Evolutionary conservation across 495 filamentous ascomycete species (phyloP).

Genomic region (Hamigera avellanea): DNA sequence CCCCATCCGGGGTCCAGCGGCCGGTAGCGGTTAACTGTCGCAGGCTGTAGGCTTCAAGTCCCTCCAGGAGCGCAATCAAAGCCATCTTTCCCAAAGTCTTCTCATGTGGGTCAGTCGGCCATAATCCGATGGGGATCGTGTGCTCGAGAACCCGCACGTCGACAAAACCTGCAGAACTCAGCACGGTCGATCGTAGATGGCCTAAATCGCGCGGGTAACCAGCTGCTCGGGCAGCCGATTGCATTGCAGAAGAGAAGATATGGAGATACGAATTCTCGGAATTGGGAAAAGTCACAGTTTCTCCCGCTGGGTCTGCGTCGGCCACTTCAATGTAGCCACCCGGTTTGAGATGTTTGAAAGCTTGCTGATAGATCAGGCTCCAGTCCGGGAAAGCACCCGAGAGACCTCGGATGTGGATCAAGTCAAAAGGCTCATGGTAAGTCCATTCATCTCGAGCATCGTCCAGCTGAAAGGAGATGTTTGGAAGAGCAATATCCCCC

Average conservation of each 20-base stretch:
- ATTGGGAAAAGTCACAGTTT: constrained; percentile 14
- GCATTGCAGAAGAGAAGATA: constrained; percentile 26
- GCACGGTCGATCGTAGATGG: constrained; percentile 41
- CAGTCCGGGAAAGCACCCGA: constrained; percentile 54
- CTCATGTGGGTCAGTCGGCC: constrained; percentile 40
- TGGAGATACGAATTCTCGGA: constrained; percentile 21
- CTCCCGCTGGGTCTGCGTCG: constrained; percentile 25
- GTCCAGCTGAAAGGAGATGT: constrained; percentile 61
- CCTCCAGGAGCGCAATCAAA: constrained; percentile 51
- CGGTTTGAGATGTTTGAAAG: constrained; percentile 45
- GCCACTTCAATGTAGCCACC: constrained; percentile 55
- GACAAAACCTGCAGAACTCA: constrained; percentile 49
- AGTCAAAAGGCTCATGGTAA: constrained; percentile 47
- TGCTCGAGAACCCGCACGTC: constrained; percentile 43
- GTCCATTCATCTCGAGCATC: constrained; percentile 49
- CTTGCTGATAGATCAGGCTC: constrained; percentile 47
- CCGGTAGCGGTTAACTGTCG: constrained; percentile 48
- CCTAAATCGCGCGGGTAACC: constrained; percentile 32
- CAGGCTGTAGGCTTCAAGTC: constrained; percentile 49
- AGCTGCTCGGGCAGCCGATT: constrained; percentile 18
- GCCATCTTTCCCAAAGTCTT: constrained; percentile 53
- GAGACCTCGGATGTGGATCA: constrained; percentile 55
- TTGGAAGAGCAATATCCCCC: constrained; percentile 43
- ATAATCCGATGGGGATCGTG: constrained; percentile 48
- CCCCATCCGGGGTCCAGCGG: constrained; percentile 43